Conservation (phyloP, 306 rosid genomes). For the Neltuma alba region DNA sequence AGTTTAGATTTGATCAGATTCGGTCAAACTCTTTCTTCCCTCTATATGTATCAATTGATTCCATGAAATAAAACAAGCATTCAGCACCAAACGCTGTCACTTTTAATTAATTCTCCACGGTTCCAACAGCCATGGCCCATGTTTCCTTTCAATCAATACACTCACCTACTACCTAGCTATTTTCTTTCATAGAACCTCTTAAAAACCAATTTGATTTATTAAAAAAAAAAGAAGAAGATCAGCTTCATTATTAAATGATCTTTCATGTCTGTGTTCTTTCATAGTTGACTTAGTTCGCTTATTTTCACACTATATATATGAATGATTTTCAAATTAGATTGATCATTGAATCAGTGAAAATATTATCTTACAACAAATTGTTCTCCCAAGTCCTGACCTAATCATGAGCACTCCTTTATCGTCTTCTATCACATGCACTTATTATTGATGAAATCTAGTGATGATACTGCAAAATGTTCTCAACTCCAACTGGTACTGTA, state of each 20-base stretch:
- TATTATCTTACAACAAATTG: neutral
- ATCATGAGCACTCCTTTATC: neutral
- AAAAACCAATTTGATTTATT: neutral
- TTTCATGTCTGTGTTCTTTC: neutral
- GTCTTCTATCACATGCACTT: neutral
- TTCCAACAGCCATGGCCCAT: neutral
- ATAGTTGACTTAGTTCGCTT: neutral
- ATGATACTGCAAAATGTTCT: too few species aligned
- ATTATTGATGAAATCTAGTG: neutral
- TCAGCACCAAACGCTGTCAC: too few species aligned
- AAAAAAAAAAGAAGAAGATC: too few species aligned
- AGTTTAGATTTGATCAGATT: too few species aligned
- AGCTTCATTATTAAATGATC: neutral
- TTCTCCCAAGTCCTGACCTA: neutral
- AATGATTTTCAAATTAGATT: neutral
- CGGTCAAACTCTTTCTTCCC: too few species aligned
- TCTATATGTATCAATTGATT: too few species aligned
- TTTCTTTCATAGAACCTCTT: neutral
- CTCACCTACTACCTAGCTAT: neutral
- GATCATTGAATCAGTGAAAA: neutral
- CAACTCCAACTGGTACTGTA: too few species aligned
- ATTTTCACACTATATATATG: neutral
- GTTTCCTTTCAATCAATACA: neutral
- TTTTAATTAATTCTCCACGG: neutral
- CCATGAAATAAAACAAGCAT: too few species aligned